Percentiles rank a stretch among this genome's conserved stretches.
Conservation (phyloP, 441 rosid species). For the Capsella rubella region DNA sequence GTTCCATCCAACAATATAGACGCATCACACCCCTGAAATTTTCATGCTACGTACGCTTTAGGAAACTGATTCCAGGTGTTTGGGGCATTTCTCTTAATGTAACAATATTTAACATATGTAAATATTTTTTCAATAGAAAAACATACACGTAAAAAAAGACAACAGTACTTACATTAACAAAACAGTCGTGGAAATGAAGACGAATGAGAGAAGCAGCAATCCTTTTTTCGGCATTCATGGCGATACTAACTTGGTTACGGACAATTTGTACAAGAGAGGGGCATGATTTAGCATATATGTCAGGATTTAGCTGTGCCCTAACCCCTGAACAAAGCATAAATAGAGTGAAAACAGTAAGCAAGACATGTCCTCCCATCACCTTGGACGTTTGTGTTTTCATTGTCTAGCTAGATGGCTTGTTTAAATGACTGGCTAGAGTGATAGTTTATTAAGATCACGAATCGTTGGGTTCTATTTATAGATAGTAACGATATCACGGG, state of each 20-base stretch:
- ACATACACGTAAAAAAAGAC: neutral
- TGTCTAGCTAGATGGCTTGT: constrained; percentile 31
- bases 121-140: neutral
- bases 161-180: constrained; percentile 62
- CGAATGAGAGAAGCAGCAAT: constrained; percentile 85
- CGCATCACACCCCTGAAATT: constrained; percentile 70
- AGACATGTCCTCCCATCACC: constrained; percentile 40
- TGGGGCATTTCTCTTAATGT: constrained; percentile 6
- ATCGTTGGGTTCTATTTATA: constrained; percentile 33
- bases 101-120: neutral
- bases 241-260: constrained; percentile 52
- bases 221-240: constrained; percentile 63
- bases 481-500: constrained; percentile 14
- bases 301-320: constrained; percentile 53
- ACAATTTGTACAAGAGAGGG: constrained; percentile 58
- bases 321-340: constrained; percentile 48
- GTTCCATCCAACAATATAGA: constrained; percentile 66
- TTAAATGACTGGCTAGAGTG: constrained; percentile 15
- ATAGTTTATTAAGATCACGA: constrained; percentile 5
- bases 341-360: constrained; percentile 39
- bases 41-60: neutral
- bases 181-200: constrained; percentile 94
- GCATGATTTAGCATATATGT: constrained; percentile 57
- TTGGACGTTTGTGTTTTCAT: constrained; percentile 44
- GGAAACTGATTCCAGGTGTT: constrained; percentile 14